Evolutionary conservation across 192 early-diverging fungal genomes (phyloP).

Genomic region (Mortierella hygrophila): DNA sequence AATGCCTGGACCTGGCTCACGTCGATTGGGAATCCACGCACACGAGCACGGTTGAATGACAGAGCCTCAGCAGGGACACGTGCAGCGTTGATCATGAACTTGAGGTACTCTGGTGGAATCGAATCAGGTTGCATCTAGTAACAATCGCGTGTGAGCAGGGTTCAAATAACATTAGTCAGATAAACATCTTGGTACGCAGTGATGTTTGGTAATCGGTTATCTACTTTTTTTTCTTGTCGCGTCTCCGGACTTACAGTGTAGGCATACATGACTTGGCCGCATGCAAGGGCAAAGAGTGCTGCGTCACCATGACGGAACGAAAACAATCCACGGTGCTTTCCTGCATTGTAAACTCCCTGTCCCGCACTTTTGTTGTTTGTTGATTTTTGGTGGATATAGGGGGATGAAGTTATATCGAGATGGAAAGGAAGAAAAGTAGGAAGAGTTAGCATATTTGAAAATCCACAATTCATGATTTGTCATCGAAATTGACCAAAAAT

Average conservation of each 20-base stretch:
- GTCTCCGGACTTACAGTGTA: conserved; percentile 63
- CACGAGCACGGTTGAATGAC: conserved; percentile 67
- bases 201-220: too few relatives aligned
- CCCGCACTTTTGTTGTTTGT: conserved; percentile 52
- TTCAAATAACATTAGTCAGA: background rate
- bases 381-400: background rate
- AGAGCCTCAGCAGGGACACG: conserved; percentile 68
- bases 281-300: conserved; percentile 65
- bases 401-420: background rate
- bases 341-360: conserved; percentile 69
- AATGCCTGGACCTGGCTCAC: conserved; percentile 41
- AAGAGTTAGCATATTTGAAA: background rate
- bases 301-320: conserved; percentile 68
- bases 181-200: background rate
- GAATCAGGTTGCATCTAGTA: conserved; percentile 68
- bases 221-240: background rate
- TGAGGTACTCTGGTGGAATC: conserved; percentile 68
- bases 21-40: conserved; percentile 59
- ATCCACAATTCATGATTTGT: conserved; percentile 23
- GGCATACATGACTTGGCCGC: conserved; percentile 68
- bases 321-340: conserved; percentile 65
- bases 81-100: conserved; percentile 75
- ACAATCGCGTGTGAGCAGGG: background rate
- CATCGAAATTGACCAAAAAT: conserved; percentile 14
- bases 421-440: background rate